Base-by-base conservation (phyloP, 129 eudicot genomes). In the Chrysanthemum seticuspe region DNA sequence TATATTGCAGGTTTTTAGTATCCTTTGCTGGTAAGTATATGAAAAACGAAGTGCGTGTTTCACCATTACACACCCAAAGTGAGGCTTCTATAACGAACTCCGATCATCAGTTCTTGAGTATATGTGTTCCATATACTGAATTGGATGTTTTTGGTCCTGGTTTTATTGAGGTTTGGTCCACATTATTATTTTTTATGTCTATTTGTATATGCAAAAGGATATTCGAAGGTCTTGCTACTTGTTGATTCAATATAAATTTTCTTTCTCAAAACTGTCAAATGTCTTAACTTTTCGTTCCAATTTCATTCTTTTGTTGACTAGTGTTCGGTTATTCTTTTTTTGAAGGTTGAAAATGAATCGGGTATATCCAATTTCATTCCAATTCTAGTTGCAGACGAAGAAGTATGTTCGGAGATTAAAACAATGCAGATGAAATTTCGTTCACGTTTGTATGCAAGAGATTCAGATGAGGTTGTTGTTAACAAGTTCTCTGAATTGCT, bases 331-430 rank as follows among this genome's bases (percentile, higher is more conserved):
- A n/a, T 76, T 71, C 47, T 15, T 64, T 53, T 68, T 74, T 74
- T 85, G 80, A 69, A 93, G 98, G 97, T 93, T 45, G 98, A 93
- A 71, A 93, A 89, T 49, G 96, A 87, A 69, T 87, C 87, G 12
- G 98, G 98, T 45, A 58, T 89, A 55, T 93, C 98, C 79, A 93
- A 93, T 81, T 93, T 87, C 83, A 74, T 93, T 79, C 97, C 98
- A 21, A 83, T 93, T 82, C 85, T 93, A 19, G 73, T 93, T 23
- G 91, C 92, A 10, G 90, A 93, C 74, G 68, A 84, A 73, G 83
- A 77, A 73, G 70, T 88, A n/a, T 90, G 96, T 74, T 78, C 85
- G 6, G 98, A 93, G 82, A 84, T 93, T 74, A 79, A 78, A 66
- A 58, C 15, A 21, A 65, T 93, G 72, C 92, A 85, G 70, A 87